These are phyloP conservation scores for Geosmithia putterillii DNA, from an alignment of 2,329 filamentous ascomycete genomes.

Conservation along the genomic window DNA sequence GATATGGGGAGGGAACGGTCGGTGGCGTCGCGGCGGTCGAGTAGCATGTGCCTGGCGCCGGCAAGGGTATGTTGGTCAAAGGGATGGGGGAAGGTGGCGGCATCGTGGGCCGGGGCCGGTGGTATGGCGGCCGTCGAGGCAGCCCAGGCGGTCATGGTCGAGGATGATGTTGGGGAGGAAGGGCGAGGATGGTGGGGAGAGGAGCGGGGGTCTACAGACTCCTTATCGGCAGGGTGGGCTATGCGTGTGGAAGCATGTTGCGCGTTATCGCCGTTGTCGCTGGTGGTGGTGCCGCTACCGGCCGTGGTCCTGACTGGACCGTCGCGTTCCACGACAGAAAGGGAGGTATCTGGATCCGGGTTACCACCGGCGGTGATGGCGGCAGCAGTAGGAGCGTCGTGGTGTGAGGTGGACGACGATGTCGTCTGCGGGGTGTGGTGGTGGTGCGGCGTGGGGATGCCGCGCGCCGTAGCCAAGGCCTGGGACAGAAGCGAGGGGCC, in stretches of 20 bases:
- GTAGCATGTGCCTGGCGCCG: conserved; percentile 21
- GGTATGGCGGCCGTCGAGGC: conserved; percentile 16
- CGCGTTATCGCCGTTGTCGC: neutral
- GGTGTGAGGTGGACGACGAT: neutral
- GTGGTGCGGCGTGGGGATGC: conserved; percentile 23
- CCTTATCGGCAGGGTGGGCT: conserved; percentile 18
- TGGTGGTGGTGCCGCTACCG: neutral
- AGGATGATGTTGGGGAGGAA: conserved; percentile 5
- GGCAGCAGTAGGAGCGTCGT: neutral
- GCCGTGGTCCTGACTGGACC: neutral
- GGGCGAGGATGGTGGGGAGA: conserved; percentile 6
- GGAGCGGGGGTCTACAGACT: conserved; percentile 22
- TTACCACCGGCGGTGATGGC: neutral
- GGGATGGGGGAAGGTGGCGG: conserved; percentile 16
- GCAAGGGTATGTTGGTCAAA: conserved; percentile 17
- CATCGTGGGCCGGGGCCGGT: conserved; percentile 12
- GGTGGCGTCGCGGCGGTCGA: conserved; percentile 19
- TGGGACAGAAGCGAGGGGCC: conserved; percentile 45
- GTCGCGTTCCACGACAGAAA: too few species aligned
- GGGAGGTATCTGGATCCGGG: too few species aligned
- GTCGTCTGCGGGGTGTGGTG: neutral
- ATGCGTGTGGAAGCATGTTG: neutral
- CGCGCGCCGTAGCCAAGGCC: conserved; percentile 45
- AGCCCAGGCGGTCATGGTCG: conserved; percentile 18
- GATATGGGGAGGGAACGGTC: conserved; percentile 15